Base-by-base conservation (phyloP, 2,329 filamentous ascomycete species). In the Dendryphion nanum region DNA sequence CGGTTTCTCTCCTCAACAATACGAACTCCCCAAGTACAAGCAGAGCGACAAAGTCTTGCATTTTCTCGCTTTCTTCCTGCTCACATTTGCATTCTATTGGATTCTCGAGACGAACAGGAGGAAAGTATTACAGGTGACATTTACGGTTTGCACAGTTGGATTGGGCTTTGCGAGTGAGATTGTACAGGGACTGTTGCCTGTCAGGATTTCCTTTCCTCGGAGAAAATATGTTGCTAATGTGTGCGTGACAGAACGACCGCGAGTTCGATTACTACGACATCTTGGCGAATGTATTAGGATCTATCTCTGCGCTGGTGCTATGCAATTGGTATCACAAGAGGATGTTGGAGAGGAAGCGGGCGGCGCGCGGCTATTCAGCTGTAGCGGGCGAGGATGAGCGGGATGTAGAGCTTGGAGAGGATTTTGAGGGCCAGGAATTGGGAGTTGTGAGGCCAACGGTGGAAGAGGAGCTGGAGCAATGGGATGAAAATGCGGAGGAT, bases 21-120 rank as follows among this genome's bases (percentile, higher is more conserved):
- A 69, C 63, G 62, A 71, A 61, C 62, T 75, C 16, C 73, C 79
- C 14, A 69, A 73, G 57, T 78, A 91, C 63, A 89, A 94, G 42
- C 71, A 75, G 43, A 72, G 67, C 73, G 90, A 96, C 77, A 97
- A 98, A 69, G 73, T 86, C 57, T 77, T 97, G 18, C 93, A 97
- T 68, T 77, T 86, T 54, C 45, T 89, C 41, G 90, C 86, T 55
- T 97, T 98, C 74, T 95, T 97, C 75, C 63, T 88, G 50, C 78
- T 98, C 37, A 95, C 91, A 13, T 68, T 86, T 30, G 62, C 79
- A 52, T 97, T 97, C 76, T 98, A 98, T 79, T 98, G 93, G 89
- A 86, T 96, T 61, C 71, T 96, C 55, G 93, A 98, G 65, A 94
- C 89, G 36, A 85, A 83, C 47, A 86, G 93, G 46, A 83, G 91